phyloP scores from a whole-genome alignment of 1,284 basidiomycete genomes.

The Porogramme epimiltina region DNA sequence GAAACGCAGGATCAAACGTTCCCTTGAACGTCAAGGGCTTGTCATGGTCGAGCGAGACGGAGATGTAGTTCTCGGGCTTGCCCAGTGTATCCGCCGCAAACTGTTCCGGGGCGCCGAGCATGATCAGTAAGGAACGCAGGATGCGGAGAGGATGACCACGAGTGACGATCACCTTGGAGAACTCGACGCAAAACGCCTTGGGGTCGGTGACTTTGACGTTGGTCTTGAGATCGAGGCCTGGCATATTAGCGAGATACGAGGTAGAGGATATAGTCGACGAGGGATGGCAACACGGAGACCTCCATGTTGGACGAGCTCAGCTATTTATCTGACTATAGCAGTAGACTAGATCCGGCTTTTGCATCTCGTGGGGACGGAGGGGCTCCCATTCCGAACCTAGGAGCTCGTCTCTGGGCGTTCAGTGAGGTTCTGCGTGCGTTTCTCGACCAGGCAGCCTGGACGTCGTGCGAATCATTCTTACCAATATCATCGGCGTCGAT shows the following conservation, averaged over 20 bases:
- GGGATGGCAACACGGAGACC: background rate
- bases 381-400: background rate
- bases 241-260: slow-evolving; percentile 42
- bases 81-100: slow-evolving; percentile 48
- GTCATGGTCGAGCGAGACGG: slow-evolving; percentile 53
- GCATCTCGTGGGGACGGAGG: too few relatives aligned
- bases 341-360: too few relatives aligned
- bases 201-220: slow-evolving; percentile 59
- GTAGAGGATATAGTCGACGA: background rate
- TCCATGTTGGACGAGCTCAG: too few relatives aligned
- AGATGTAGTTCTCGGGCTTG: slow-evolving; percentile 58
- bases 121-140: background rate
- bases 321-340: slow-evolving; percentile 8
- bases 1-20: slow-evolving; percentile 63
- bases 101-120: slow-evolving; percentile 30
- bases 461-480: too few relatives aligned
- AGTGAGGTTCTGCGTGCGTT: too few relatives aligned
- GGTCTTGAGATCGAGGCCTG: slow-evolving; percentile 54
- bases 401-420: too few relatives aligned
- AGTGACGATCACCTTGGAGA: slow-evolving; percentile 54
- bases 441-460: too few relatives aligned
- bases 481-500: background rate
- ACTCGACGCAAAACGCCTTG: slow-evolving; percentile 55
- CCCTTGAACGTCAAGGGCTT: slow-evolving; percentile 60
- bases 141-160: slow-evolving; percentile 5